phyloP scores from a whole-genome alignment of 345 rosid species.

The Durio zibethinus region DNA sequence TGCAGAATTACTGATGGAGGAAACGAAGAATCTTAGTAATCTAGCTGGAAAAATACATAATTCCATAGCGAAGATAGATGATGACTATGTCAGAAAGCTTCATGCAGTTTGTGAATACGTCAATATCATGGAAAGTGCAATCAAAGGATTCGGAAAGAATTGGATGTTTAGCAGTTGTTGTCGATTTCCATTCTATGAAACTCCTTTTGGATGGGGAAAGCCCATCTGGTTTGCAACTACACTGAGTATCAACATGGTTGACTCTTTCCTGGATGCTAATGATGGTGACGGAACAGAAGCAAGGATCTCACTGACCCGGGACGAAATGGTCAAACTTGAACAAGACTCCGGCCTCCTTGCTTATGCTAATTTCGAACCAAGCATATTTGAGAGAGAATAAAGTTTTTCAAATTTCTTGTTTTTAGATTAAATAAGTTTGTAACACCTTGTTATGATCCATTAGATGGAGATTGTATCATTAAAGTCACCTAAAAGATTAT shows the following conservation, averaged over 20 bases:
- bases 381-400: not conserved
- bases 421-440: no score
- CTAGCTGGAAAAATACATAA: conserved; percentile 15
- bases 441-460: no score
- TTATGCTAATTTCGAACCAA: not conserved
- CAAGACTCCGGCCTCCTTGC: not conserved
- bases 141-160: not conserved
- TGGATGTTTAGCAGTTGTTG: conserved; percentile 25
- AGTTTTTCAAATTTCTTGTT: no score
- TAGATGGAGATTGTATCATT: no score
- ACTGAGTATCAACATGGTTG: conserved; percentile 1
- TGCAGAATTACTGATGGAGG: not conserved
- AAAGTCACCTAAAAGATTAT: no score
- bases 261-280: conserved; percentile 6
- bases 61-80: conserved; percentile 3
- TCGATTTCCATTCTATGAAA: conserved; percentile 22
- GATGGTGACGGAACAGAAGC: conserved; percentile 31
- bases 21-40: not conserved
- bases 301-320: conserved; percentile 20
- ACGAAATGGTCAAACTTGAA: conserved; percentile 19
- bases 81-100: conserved; percentile 18
- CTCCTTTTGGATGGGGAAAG: conserved; percentile 36
- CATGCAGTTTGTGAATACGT: conserved; percentile 9
- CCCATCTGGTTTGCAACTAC: conserved; percentile 23
- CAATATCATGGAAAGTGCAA: not conserved